Percentiles rank a stretch among this genome's conserved stretches.
These are phyloP conservation scores for Testicularia cyperi DNA, from an alignment of 1,284 basidiomycete species.

Conservation along the genomic window DNA sequence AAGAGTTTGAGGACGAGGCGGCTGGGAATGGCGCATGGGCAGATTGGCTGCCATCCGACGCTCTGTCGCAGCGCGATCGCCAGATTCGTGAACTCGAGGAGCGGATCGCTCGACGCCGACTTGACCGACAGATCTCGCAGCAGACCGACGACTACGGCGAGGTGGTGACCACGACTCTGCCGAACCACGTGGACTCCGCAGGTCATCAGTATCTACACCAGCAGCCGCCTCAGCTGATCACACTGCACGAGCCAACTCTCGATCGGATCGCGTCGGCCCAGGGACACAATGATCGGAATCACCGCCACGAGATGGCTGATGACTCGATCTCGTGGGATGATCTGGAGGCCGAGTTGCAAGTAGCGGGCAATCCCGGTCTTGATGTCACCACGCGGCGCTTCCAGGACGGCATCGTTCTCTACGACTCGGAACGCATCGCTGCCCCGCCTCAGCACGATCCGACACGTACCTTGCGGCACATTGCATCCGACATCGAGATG, in stretches of 20 bases:
- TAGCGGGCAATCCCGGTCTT: not conserved
- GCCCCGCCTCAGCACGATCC: slow-evolving; percentile 15
- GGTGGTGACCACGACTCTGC: no score
- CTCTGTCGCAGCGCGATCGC: slow-evolving; percentile 19
- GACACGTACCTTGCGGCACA: slow-evolving; percentile 14
- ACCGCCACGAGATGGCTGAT: slow-evolving; percentile 1
- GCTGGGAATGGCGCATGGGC: slow-evolving; percentile 2
- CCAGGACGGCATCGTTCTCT: slow-evolving; percentile 37
- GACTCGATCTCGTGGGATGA: not conserved
- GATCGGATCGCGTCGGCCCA: slow-evolving; percentile 15
- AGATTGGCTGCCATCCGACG: slow-evolving; percentile 11
- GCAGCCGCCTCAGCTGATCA: slow-evolving; percentile 34
- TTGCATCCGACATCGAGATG: slow-evolving; percentile 28
- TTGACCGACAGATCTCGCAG: not conserved
- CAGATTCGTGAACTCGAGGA: slow-evolving; percentile 34
- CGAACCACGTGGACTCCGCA: no score
- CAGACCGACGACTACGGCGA: no score
- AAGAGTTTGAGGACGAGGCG: slow-evolving; percentile 22
- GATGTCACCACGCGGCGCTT: slow-evolving; percentile 20
- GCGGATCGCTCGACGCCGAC: slow-evolving; percentile 14
- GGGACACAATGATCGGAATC: no score
- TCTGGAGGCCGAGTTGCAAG: not conserved
- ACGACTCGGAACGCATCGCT: slow-evolving; percentile 32
- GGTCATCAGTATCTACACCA: no score
- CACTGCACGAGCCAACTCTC: slow-evolving; percentile 30